Conservation (phyloP, 768 basidiomycete genomes). For the Podaxis carcinomalis region DNA sequence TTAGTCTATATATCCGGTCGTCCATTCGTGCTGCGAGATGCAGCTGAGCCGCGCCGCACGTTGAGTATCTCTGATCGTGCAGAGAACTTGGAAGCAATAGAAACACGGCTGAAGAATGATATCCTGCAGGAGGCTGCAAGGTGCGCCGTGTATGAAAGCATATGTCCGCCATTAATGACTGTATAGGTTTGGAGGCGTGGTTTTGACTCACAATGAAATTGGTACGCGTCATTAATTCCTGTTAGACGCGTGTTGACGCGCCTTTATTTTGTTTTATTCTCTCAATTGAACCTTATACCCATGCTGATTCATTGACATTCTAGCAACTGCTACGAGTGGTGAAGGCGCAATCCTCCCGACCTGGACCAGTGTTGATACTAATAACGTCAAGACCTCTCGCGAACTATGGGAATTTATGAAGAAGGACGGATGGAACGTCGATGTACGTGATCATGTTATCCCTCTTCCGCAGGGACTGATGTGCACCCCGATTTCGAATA, state of each 20-base stretch:
- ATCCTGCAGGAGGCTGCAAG: slow-evolving; percentile 81
- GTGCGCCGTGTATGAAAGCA: slow-evolving; percentile 28
- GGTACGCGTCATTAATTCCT: slow-evolving; percentile 37
- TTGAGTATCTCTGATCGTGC: slow-evolving; percentile 87
- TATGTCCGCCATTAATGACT: slow-evolving; percentile 2
- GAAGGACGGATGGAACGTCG: slow-evolving; percentile 86
- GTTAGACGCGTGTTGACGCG: neutral
- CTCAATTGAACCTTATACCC: neutral
- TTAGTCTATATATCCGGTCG: slow-evolving; percentile 85
- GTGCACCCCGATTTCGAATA: slow-evolving; percentile 22
- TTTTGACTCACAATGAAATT: slow-evolving; percentile 92
- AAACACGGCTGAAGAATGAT: slow-evolving; percentile 82
- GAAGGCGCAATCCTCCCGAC: slow-evolving; percentile 85
- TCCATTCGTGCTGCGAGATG: slow-evolving; percentile 90
- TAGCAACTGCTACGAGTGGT: slow-evolving; percentile 36
- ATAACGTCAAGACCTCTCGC: slow-evolving; percentile 79
- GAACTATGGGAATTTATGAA: slow-evolving; percentile 85
- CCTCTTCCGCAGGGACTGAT: neutral
- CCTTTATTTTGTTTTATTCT: too few relatives aligned
- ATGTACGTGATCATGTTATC: slow-evolving; percentile 42
- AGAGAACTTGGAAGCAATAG: slow-evolving; percentile 92
- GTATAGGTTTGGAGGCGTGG: slow-evolving; percentile 77
- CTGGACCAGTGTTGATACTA: slow-evolving; percentile 86
- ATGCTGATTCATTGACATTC: neutral
- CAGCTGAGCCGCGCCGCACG: slow-evolving; percentile 74